These are phyloP conservation scores for Sindora glabra DNA, from an alignment of 306 rosid species.

Conservation along the genomic window DNA sequence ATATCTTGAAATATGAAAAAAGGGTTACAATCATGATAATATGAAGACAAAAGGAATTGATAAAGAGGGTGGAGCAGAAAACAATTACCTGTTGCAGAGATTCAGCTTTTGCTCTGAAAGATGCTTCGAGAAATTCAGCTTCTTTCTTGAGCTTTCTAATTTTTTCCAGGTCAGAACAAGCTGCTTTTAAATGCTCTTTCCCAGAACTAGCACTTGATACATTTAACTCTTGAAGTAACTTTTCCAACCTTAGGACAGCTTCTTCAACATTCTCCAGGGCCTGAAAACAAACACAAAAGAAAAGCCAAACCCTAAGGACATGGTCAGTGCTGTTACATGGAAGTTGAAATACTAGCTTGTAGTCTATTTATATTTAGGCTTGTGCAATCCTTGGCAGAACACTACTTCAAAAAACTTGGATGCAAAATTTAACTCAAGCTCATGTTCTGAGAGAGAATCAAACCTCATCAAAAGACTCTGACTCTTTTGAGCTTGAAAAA, in stretches of 20 bases:
- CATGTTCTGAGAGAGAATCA: slow-evolving; percentile 5
- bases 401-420: neutral
- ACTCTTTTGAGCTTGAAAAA: slow-evolving; percentile 36
- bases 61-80: neutral
- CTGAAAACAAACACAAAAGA: slow-evolving; percentile 42
- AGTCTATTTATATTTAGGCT: neutral
- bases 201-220: slow-evolving; percentile 72
- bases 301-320: slow-evolving; percentile 8
- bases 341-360: too few species aligned
- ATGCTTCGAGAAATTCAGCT: slow-evolving; percentile 95
- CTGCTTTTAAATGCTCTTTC: slow-evolving; percentile 93
- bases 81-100: slow-evolving; percentile 65
- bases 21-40: slow-evolving; percentile 2
- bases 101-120: slow-evolving; percentile 92
- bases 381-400: too few species aligned
- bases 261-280: slow-evolving; percentile 91
- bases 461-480: slow-evolving; percentile 87
- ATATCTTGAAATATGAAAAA: slow-evolving; percentile 11
- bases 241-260: slow-evolving; percentile 75
- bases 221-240: slow-evolving; percentile 87
- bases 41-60: slow-evolving; percentile 2
- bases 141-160: slow-evolving; percentile 91
- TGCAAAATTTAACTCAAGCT: neutral
- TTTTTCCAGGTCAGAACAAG: slow-evolving; percentile 97
- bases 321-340: too few species aligned